Conservation (phyloP, 129 eudicot species). For the Dittrichia graveolens region DNA sequence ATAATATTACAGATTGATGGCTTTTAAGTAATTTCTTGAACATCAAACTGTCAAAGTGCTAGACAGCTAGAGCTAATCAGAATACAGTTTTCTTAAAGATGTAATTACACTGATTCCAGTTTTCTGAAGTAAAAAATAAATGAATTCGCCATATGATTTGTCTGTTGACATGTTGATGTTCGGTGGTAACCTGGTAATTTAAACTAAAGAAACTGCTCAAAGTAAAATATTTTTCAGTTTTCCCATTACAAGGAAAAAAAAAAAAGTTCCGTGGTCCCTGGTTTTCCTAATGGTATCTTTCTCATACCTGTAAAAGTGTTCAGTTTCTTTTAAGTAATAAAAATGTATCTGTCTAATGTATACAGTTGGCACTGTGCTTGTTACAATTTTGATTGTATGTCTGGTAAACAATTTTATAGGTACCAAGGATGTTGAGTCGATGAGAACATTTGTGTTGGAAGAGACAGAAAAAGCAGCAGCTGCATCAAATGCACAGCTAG, state of each 20-base stretch:
- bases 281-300: neutral
- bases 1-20: neutral
- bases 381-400: conserved; percentile 6
- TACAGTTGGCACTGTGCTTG: conserved; percentile 5
- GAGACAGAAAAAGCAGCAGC: conserved; percentile 84
- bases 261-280: neutral
- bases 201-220: neutral
- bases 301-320: neutral
- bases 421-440: conserved; percentile 67
- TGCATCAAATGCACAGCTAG: conserved; percentile 59
- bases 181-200: neutral
- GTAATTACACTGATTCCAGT: neutral
- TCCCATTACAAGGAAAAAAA: neutral
- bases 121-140: neutral
- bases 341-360: neutral
- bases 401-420: conserved; percentile 44
- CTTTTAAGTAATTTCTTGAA: neutral
- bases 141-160: neutral
- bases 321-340: neutral
- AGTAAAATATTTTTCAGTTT: neutral
- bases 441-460: conserved; percentile 72
- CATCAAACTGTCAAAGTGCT: too few relatives aligned
- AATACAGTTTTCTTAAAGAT: too few relatives aligned
- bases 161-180: neutral
- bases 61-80: neutral